A percentile compares a stretch with the other conserved stretches of the same genome.
phyloP scores from a whole-genome alignment of 768 basidiomycete genomes.

The Boletus rufocinnamomeus region DNA sequence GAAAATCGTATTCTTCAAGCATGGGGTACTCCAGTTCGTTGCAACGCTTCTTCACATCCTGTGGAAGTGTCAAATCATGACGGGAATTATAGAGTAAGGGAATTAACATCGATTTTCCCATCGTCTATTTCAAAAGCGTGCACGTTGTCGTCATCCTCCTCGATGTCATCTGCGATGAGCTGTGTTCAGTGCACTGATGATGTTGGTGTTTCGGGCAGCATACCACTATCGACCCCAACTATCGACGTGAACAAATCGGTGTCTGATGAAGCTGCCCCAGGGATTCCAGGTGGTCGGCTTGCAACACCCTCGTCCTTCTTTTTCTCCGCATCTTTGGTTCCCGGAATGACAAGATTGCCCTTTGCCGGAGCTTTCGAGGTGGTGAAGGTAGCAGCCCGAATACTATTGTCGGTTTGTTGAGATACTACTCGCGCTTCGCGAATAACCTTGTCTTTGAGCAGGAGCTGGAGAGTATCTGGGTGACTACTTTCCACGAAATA shows the following conservation, averaged over 20 bases:
- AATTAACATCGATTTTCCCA: slow-evolving; percentile 83
- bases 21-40: slow-evolving; percentile 97
- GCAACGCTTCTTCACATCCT: slow-evolving; percentile 96
- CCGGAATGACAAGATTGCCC: slow-evolving; percentile 83
- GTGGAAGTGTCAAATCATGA: slow-evolving; percentile 11
- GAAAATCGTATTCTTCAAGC: slow-evolving; percentile 98
- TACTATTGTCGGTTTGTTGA: slow-evolving; percentile 69
- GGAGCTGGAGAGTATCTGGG: slow-evolving; percentile 85
- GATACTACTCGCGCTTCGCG: slow-evolving; percentile 79
- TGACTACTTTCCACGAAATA: slow-evolving; percentile 97
- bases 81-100: slow-evolving; percentile 2
- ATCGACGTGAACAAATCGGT: slow-evolving; percentile 91
- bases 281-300: slow-evolving; percentile 30
- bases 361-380: slow-evolving; percentile 81
- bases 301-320: slow-evolving; percentile 61
- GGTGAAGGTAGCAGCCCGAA: slow-evolving; percentile 74
- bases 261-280: slow-evolving; percentile 46
- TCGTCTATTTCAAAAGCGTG: slow-evolving; percentile 97
- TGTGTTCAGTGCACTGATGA: not conserved
- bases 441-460: slow-evolving; percentile 86
- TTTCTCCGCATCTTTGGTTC: slow-evolving; percentile 73
- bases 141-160: slow-evolving; percentile 96
- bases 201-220: slow-evolving; percentile 23
- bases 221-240: slow-evolving; percentile 91
- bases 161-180: slow-evolving; percentile 77